Evolutionary conservation across 2,329 filamentous ascomycete species (phyloP), one percentile per base, ranked within the genome.

Genomic region (Herpotrichia juniperi): DNA sequence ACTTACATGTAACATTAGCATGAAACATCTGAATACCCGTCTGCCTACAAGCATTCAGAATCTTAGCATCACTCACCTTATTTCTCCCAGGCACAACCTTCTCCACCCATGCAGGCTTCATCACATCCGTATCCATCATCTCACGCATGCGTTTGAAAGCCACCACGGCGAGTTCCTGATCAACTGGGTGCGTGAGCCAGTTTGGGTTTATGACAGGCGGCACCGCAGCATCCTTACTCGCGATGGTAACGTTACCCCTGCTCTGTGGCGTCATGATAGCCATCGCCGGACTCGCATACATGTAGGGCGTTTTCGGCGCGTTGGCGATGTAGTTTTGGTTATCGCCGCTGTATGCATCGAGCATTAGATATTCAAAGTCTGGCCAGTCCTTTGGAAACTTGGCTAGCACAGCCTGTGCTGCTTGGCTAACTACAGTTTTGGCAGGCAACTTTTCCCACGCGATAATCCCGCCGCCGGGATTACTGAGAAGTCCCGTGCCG

Each of bases 171-270:
- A 76, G 32, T 11, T 67, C 61, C 21, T 64, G 48, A 45, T 77
- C 74, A 0, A 58, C 54, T 0, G 58, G 56, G 22, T 70, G 47
- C 3, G 67, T 69, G 2, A 77, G 60, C 72, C 71, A 76, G 26
- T 64, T 63, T 0, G 72, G 70, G 35, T 75, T 59, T 35, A 77
- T 63, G 11, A 66, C 31, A 0, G 76, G 75, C 0, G 56, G 48
- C 17, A 62, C 63, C 0, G 45, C 17, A 1, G 63, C 67, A 34
- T 69, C 58, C 12, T 63, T 46, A 8, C 59, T 67, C 0, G 50
- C n/a, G 21, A 76, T 66, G 0, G 66, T 68, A n/a, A 78, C 61
- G 21, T 56, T 69, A 2, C 74, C 74, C 1, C 71, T 66, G 1
- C 68, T 74, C 1, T 71, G 50, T 0, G 75, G 70, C 0, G 71